Evolutionary conservation across 2,329 filamentous ascomycete species (phyloP).

Genomic region (Blumeria graminis): DNA sequence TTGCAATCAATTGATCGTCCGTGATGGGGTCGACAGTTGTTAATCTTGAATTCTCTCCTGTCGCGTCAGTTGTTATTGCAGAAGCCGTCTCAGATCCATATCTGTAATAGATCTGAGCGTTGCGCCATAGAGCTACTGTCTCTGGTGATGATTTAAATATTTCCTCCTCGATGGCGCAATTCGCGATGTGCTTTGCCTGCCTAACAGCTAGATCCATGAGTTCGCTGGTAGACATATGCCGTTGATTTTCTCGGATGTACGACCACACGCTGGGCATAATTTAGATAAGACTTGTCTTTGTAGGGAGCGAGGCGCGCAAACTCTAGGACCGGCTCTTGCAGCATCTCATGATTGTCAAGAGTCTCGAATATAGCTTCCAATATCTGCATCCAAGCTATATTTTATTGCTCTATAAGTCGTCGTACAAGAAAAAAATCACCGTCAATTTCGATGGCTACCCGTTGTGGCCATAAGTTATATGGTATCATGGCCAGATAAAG

Average conservation of each 20-base stretch:
- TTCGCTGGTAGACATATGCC: background rate
- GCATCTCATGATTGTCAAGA: background rate
- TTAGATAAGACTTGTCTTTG: background rate
- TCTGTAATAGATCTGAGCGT: background rate
- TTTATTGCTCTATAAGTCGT: background rate
- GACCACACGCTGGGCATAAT: background rate
- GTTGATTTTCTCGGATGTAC: background rate
- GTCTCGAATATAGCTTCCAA: background rate
- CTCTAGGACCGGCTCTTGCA: background rate
- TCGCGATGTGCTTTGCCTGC: background rate
- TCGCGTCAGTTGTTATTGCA: background rate
- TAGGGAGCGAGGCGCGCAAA: background rate
- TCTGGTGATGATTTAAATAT: background rate
- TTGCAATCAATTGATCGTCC: background rate
- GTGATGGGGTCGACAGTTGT: background rate
- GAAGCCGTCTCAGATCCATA: background rate
- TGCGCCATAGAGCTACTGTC: background rate
- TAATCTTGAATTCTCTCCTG: background rate
- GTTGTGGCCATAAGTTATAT: background rate
- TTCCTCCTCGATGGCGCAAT: background rate
- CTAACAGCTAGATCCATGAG: background rate
- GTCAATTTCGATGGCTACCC: background rate
- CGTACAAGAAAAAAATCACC: background rate
- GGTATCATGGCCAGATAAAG: background rate
- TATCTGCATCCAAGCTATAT: background rate